These are phyloP conservation scores for Kondoa malvinella DNA, from an alignment of 768 basidiomycete species.

Conservation along the genomic window DNA sequence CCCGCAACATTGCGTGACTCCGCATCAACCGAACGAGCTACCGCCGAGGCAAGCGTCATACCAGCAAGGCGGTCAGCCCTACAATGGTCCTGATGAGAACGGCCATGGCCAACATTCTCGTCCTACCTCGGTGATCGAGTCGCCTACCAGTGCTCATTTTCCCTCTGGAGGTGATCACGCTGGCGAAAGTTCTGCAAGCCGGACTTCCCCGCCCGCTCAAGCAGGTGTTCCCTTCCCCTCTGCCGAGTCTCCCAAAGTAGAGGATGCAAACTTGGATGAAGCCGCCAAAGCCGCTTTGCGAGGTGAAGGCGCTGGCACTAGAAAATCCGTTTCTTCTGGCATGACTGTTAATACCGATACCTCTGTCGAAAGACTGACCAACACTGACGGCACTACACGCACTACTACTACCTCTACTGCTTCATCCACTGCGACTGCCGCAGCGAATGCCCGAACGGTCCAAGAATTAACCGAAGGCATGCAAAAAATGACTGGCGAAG, in stretches of 20 bases:
- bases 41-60: neutral
- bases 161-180: neutral
- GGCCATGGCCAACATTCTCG: neutral
- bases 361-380: conserved; percentile 3
- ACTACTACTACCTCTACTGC: neutral
- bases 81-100: neutral
- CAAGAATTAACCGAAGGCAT: conserved; percentile 6
- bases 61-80: neutral
- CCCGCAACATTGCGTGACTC: neutral
- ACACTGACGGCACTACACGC: neutral
- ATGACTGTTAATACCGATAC: conserved; percentile 8
- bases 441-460: neutral
- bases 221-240: neutral
- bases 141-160: neutral
- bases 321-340: conserved; percentile 7
- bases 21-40: neutral
- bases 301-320: neutral
- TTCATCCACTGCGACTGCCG: conserved; percentile 2
- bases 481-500: conserved; percentile 11
- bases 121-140: neutral
- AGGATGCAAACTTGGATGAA: neutral
- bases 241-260: neutral
- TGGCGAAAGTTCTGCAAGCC: neutral
- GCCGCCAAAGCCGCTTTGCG: neutral
- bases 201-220: neutral